phyloP scores from a whole-genome alignment of 2,329 filamentous ascomycete species.

The Neonectria punicea region DNA sequence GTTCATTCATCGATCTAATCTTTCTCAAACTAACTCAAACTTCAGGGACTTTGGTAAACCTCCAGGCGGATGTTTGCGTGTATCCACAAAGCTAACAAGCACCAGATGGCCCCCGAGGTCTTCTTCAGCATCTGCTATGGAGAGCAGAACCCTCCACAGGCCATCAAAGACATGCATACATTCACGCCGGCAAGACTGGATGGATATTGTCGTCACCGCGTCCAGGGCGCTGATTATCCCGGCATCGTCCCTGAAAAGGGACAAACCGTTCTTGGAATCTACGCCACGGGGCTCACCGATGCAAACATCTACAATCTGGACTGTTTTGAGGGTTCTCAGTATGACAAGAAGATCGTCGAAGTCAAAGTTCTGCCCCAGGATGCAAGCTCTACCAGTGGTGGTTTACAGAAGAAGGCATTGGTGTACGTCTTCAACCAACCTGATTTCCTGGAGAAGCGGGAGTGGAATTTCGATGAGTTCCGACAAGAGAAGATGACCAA shows the following conservation, averaged over 20 bases:
- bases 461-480: conserved; percentile 93
- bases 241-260: conserved; percentile 71
- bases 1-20: not conserved
- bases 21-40: conserved; percentile 1
- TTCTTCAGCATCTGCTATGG: conserved; percentile 87
- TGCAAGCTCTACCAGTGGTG: conserved; percentile 51
- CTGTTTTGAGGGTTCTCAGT: conserved; percentile 83
- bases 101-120: conserved; percentile 82
- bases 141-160: conserved; percentile 57
- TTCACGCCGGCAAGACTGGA: conserved; percentile 82
- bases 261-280: conserved; percentile 76
- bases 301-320: conserved; percentile 82
- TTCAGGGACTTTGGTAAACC: conserved; percentile 29
- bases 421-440: conserved; percentile 72
- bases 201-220: conserved; percentile 75
- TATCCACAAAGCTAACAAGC: conserved; percentile 36
- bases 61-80: not conserved
- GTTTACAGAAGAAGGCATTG: conserved; percentile 62
- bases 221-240: conserved; percentile 80
- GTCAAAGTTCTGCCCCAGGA: conserved; percentile 63
- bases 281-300: conserved; percentile 81
- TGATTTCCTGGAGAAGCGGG: conserved; percentile 70
- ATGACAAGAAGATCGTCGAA: conserved; percentile 65
- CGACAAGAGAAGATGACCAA: conserved; percentile 73
- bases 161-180: conserved; percentile 65